Evolutionary conservation across 2,329 filamentous ascomycete species (phyloP).

Genomic region (Thelonectria discophora): DNA sequence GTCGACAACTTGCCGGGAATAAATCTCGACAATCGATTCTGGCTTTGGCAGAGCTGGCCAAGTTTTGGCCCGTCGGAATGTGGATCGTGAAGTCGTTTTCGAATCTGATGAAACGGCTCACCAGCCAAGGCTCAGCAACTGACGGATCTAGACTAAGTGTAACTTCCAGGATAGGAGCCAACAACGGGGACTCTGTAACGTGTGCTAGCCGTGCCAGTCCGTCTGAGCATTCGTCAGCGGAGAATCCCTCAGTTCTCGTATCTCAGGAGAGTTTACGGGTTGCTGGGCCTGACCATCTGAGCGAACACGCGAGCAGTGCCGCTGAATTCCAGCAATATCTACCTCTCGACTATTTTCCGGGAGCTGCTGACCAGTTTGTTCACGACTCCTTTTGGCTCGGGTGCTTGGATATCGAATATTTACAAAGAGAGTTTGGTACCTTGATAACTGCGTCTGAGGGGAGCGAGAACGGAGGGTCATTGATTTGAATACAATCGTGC

Average conservation of each 20-base stretch:
- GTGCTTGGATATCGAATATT: slow-evolving; percentile 4
- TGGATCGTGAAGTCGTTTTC: slow-evolving; percentile 34
- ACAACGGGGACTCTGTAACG: neutral
- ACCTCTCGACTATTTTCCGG: neutral
- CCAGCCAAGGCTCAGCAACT: slow-evolving; percentile 22
- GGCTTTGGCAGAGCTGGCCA: slow-evolving; percentile 30
- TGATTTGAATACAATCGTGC: no score
- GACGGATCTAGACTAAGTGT: slow-evolving; percentile 26
- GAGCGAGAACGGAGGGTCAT: no score
- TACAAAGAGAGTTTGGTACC: neutral
- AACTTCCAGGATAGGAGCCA: slow-evolving; percentile 17
- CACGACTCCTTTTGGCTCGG: slow-evolving; percentile 9
- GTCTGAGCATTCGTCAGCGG: neutral
- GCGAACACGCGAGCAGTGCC: no score
- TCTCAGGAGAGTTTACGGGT: neutral
- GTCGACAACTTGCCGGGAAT: slow-evolving; percentile 32
- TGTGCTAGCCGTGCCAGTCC: neutral
- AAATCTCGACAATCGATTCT: slow-evolving; percentile 38
- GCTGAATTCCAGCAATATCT: neutral
- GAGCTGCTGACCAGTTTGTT: slow-evolving; percentile 4
- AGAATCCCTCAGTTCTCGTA: neutral
- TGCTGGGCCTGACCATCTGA: no score
- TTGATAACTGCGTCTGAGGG: no score
- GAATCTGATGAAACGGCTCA: slow-evolving; percentile 30
- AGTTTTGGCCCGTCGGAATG: slow-evolving; percentile 32